A percentile compares a stretch with the other conserved stretches of the same genome.
Conservation (phyloP, 2,329 filamentous ascomycete genomes). For the Cercospora janseana region DNA sequence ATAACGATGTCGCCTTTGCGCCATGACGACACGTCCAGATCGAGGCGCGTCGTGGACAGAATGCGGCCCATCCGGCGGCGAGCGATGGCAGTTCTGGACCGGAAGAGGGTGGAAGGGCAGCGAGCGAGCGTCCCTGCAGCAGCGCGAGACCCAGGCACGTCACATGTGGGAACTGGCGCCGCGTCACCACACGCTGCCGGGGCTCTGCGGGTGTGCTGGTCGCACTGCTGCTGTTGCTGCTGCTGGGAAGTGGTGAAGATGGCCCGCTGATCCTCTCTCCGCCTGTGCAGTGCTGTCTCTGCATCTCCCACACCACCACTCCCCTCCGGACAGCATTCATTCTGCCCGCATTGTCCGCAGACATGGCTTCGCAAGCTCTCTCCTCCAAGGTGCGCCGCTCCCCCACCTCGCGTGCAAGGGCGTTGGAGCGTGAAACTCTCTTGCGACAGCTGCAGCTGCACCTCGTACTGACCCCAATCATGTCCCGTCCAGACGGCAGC, state of each 20-base stretch:
- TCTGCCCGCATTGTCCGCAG: no score
- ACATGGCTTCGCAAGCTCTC: slow-evolving; percentile 11
- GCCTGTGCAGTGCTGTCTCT: not conserved
- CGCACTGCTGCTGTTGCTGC: not conserved
- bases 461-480: slow-evolving; percentile 20
- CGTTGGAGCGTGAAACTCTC: slow-evolving; percentile 15
- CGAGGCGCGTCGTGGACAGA: not conserved
- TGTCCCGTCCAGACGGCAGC: slow-evolving; percentile 54
- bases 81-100: not conserved
- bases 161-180: not conserved
- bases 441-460: slow-evolving; percentile 9
- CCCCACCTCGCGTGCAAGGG: slow-evolving; percentile 15
- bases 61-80: not conserved
- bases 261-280: not conserved
- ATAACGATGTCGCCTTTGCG: not conserved
- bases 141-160: not conserved
- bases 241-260: not conserved
- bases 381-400: slow-evolving; percentile 20
- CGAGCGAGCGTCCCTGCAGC: not conserved
- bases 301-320: not conserved
- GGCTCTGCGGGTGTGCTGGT: not conserved
- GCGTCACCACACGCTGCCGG: slow-evolving; percentile 4
- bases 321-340: no score
- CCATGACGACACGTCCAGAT: not conserved
- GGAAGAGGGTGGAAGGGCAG: not conserved